These are phyloP conservation scores for Megacollybia platyphylla DNA, from an alignment of 1,284 basidiomycete species.

Conservation along the genomic window DNA sequence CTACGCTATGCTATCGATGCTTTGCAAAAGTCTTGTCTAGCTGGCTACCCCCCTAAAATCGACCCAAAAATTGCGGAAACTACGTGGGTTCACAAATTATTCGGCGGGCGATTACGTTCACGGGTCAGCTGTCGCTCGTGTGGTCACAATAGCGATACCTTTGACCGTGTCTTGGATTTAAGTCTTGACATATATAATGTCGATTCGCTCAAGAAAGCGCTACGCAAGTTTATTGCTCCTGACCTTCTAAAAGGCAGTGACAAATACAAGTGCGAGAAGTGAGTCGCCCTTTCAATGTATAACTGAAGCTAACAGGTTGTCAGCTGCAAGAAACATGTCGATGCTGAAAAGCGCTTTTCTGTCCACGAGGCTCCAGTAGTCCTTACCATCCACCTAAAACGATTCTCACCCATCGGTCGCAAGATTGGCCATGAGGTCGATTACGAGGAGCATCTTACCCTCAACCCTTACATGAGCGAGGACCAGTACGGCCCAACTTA, in stretches of 20 bases:
- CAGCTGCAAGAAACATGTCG: slow-evolving; percentile 83
- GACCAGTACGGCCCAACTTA: slow-evolving; percentile 71
- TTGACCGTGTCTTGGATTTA: slow-evolving; percentile 90
- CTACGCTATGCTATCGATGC: slow-evolving; percentile 91
- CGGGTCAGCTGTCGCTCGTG: slow-evolving; percentile 86
- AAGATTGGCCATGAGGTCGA: slow-evolving; percentile 73
- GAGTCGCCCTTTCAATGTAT: slow-evolving; percentile 16
- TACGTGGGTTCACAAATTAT: slow-evolving; percentile 90
- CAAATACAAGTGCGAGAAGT: slow-evolving; percentile 99
- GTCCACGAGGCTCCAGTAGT: slow-evolving; percentile 81
- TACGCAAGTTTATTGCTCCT: slow-evolving; percentile 73
- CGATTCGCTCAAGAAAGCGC: slow-evolving; percentile 58
- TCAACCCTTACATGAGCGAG: slow-evolving; percentile 79
- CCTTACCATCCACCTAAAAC: slow-evolving; percentile 95
- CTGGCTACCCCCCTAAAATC: slow-evolving; percentile 61
- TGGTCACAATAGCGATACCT: slow-evolving; percentile 87
- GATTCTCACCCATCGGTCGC: slow-evolving; percentile 83
- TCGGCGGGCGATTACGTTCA: slow-evolving; percentile 87
- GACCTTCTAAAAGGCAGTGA: slow-evolving; percentile 84
- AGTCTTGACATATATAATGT: slow-evolving; percentile 76
- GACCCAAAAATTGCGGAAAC: slow-evolving; percentile 76
- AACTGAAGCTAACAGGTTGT: slow-evolving; percentile 1
- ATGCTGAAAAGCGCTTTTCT: slow-evolving; percentile 82
- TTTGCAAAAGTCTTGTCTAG: slow-evolving; percentile 76
- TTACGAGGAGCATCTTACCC: slow-evolving; percentile 71